Base-by-base conservation (phyloP, 2,329 filamentous ascomycete genomes). In the Ophiocordyceps australis region DNA sequence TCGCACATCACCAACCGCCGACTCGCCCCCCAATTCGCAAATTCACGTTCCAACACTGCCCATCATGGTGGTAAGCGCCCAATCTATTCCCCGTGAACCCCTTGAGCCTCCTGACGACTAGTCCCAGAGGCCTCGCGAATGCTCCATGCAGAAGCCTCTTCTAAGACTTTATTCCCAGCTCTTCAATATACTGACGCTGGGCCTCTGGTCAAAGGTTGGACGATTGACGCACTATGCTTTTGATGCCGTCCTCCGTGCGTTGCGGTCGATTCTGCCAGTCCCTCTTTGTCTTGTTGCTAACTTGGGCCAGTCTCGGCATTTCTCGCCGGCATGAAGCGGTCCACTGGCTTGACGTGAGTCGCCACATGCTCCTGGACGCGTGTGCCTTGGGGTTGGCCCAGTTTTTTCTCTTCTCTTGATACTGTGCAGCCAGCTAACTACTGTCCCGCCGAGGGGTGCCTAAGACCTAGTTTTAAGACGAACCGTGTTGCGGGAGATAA, bases 311-410 rank as follows among this genome's bases (percentile, higher is more conserved):
- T 98, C 52, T 98, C 89, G 43, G 81, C 89, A 35, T 86, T 95
- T 51, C 74, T 98, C 38, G 89, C 89, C 20, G 89, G 89, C 44
- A 85, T 98, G 62, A 91, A 92, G 60, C 82, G 89, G 41, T 94
- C 86, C 36, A 95, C 89, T 33, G 89, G 89, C 45, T 65, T 98
- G 57, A 94, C 85, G 89, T 98, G 79, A 69, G 80, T 77, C 39
- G 32, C 36, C 27, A 15, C 21, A 14, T n/a, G n/a, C n/a, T n/a
- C n/a, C n/a, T n/a, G n/a, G n/a, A n/a, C n/a, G n/a, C n/a, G n/a
- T n/a, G n/a, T n/a, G n/a, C n/a, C n/a, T n/a, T n/a, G n/a, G n/a
- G n/a, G n/a, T n/a, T n/a, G n/a, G n/a, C n/a, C n/a, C n/a, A n/a
- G n/a, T n/a, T n/a, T n/a, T n/a, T n/a, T n/a, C 29, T 27, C 14